These are phyloP conservation scores for Penicillium crystallinum DNA, from an alignment of 495 filamentous ascomycete genomes.

Conservation along the genomic window DNA sequence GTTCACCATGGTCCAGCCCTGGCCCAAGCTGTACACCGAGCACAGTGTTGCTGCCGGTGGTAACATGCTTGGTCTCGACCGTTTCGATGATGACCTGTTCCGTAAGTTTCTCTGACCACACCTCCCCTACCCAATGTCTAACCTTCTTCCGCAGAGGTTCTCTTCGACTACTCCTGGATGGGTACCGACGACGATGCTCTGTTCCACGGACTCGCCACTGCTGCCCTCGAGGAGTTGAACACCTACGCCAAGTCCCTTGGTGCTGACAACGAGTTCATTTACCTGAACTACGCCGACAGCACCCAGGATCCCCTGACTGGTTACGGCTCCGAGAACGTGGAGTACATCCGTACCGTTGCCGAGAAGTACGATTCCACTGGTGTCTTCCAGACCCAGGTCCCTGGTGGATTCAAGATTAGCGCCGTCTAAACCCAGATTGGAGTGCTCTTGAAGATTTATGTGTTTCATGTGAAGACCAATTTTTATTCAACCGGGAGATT, in stretches of 20 bases:
- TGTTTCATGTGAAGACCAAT: no score
- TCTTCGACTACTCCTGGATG: slow-evolving; percentile 22
- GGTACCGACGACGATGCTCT: slow-evolving; percentile 13
- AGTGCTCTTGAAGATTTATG: no score
- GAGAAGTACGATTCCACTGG: slow-evolving; percentile 42
- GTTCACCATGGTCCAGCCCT: slow-evolving; percentile 20
- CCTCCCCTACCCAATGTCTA: background rate
- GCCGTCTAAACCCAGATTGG: background rate
- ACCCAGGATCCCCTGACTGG: slow-evolving; percentile 40
- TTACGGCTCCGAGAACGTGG: slow-evolving; percentile 40
- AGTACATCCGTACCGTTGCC: slow-evolving; percentile 26
- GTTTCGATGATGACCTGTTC: slow-evolving; percentile 20
- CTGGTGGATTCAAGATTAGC: slow-evolving; percentile 27
- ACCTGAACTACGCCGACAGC: slow-evolving; percentile 34
- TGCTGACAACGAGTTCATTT: slow-evolving; percentile 20
- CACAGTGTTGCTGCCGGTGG: slow-evolving; percentile 12
- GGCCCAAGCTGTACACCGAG: slow-evolving; percentile 16
- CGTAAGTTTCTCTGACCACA: slow-evolving; percentile 5
- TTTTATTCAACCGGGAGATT: no score
- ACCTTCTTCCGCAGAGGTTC: slow-evolving; percentile 8
- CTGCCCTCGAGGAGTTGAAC: slow-evolving; percentile 12
- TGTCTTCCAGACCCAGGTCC: slow-evolving; percentile 42
- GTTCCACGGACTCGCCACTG: slow-evolving; percentile 13
- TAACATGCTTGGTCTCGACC: slow-evolving; percentile 22
- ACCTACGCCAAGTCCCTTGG: slow-evolving; percentile 21